phyloP scores from a whole-genome alignment of 345 rosid genomes.

The Dipteronia sinensis region DNA sequence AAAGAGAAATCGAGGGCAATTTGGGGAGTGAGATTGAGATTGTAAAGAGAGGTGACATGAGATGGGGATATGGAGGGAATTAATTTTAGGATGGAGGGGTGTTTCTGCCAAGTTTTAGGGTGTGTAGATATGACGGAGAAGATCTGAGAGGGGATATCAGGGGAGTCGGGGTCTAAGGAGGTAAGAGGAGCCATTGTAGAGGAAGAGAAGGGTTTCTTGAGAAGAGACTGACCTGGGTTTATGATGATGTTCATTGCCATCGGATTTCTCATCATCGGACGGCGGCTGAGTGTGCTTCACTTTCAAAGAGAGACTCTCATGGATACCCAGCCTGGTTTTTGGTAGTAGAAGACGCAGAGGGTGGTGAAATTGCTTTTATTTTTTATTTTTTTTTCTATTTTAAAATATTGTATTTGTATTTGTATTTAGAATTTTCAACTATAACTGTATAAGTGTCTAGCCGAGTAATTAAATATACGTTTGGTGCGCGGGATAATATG shows the following conservation, averaged over 20 bases:
- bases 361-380: too few relatives aligned
- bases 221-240: constrained; percentile 23
- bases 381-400: too few relatives aligned
- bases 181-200: constrained; percentile 26
- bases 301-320: too few relatives aligned
- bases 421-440: too few relatives aligned
- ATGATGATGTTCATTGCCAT: constrained; percentile 10
- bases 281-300: constrained; percentile 9
- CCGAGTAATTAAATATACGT: too few relatives aligned
- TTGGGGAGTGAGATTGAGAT: constrained; percentile 45
- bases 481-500: too few relatives aligned
- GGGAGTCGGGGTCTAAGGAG: constrained; percentile 21
- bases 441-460: too few relatives aligned
- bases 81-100: constrained; percentile 40
- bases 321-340: neutral
- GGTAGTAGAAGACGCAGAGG: neutral
- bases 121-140: constrained; percentile 48
- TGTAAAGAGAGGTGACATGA: constrained; percentile 49
- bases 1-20: constrained; percentile 56
- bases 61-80: constrained; percentile 48
- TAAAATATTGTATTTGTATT: too few relatives aligned
- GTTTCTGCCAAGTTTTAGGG: constrained; percentile 55
- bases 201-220: constrained; percentile 1
- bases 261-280: constrained; percentile 29
- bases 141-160: constrained; percentile 41